Percentiles rank a stretch among this genome's conserved stretches.
phyloP scores from a whole-genome alignment of 1,139 yeast species.

The Magnusiomyces magnusii region DNA sequence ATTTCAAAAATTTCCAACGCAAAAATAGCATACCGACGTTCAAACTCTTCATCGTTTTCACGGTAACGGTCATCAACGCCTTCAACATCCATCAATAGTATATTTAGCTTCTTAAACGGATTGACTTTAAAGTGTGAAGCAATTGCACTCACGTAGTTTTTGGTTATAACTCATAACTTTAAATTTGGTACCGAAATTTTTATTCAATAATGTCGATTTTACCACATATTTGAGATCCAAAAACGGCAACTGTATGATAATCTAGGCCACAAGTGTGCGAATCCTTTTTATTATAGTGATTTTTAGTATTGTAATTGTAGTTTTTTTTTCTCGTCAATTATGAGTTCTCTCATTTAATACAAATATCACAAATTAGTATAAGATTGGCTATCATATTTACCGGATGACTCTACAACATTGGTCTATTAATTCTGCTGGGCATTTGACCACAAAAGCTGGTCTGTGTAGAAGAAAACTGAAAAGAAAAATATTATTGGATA shows the following conservation, averaged over 20 bases:
- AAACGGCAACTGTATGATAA: constrained; percentile 89
- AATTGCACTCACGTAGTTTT: not conserved
- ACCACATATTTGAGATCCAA: constrained; percentile 96
- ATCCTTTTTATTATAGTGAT: no score
- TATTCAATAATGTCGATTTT: constrained; percentile 85
- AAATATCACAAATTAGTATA: no score
- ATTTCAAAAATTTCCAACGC: constrained; percentile 91
- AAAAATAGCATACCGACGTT: constrained; percentile 90
- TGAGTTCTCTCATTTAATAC: no score
- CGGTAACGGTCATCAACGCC: constrained; percentile 98
- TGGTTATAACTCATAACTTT: constrained; percentile 80
- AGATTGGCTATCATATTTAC: no score
- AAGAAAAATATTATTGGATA: no score
- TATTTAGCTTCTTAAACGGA: constrained; percentile 18
- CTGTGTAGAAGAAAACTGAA: no score
- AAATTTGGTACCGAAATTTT: constrained; percentile 75
- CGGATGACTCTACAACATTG: no score
- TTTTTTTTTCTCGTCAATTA: no score
- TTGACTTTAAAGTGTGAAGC: constrained; percentile 7
- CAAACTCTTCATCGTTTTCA: constrained; percentile 98
- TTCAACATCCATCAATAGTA: constrained; percentile 93
- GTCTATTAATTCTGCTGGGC: no score
- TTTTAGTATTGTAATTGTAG: no score
- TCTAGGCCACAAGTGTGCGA: constrained; percentile 55
- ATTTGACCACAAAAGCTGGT: no score